Base-by-base conservation (phyloP, 2,329 filamentous ascomycete genomes). In the Ophiosphaerella narmari region DNA sequence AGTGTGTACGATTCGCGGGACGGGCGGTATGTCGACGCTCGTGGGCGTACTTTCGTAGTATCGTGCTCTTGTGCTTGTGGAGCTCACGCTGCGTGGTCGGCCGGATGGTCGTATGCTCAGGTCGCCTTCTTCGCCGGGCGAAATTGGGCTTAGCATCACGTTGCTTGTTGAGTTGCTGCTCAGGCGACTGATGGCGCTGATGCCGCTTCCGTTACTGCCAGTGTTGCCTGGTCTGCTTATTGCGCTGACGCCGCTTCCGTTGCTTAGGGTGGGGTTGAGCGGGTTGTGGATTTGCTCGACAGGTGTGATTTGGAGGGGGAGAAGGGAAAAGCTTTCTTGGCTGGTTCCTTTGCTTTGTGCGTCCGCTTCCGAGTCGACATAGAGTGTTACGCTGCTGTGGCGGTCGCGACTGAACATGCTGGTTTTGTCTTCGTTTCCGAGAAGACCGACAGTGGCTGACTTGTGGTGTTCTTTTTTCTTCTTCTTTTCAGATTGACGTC, bases 391-490 rank as follows among this genome's bases (percentile, higher is more conserved):
- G 42, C 64, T 71, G 45, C 62, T 63, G 21, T 48, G 53, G n/a
- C 65, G 51, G 9, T 67, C 49, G 6, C 62, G 59, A 36, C 60
- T 68, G 62, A 70, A 72, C 69, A 72, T 71, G 59, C 44, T 65
- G 12, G 57, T 59, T 34, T 65, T 69, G 49, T 71, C 66, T 39
- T 68, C 63, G 39, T 68, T 57, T 7, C 51, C 57, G 35, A 72
- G 56, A 5, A 72, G 63, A 9, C 59, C 57, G 36, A 53, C 52
- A 37, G 63, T 64, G 21, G 63, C 63, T 23, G 65, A 57, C 39
- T 41, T 61, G 36, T 16, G 57, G 46, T 45, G 53, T 43, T 23
- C 29, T 7, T 62, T 57, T 43, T 70, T 57, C 43, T 70, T 68
- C 38, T 65, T 66, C 29, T 61, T 59, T 47, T 69, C 54, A 11